Percentiles rank a stretch among this genome's conserved stretches.
These are phyloP conservation scores for Colletotrichum sansevieriae DNA, from an alignment of 2,329 filamentous ascomycete genomes.

Conservation along the genomic window DNA sequence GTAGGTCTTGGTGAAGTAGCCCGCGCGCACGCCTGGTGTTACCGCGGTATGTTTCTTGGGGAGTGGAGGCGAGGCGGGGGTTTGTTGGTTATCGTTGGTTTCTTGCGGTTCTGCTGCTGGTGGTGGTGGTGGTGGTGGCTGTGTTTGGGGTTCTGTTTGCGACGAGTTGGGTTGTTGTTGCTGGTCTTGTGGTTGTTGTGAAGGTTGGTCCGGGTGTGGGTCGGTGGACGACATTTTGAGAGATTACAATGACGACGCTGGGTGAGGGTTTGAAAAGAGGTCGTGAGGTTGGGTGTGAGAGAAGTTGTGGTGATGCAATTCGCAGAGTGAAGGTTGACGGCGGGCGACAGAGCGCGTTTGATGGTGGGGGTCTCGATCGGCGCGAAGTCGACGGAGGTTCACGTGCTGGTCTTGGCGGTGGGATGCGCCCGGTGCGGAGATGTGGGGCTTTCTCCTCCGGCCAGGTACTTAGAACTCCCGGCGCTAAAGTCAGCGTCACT, in stretches of 20 bases:
- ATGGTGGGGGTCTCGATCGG: not conserved
- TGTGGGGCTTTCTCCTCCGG: not conserved
- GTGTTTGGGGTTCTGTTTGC: not conserved
- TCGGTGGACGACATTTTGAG: too few species aligned
- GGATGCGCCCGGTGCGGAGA: constrained; percentile 10
- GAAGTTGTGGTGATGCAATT: not conserved
- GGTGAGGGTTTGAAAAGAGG: not conserved
- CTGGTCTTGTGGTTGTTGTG: too few species aligned
- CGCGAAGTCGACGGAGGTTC: constrained; percentile 26
- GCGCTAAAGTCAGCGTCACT: not conserved
- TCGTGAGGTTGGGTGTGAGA: not conserved
- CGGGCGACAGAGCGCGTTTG: not conserved
- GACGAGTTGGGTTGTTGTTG: too few species aligned
- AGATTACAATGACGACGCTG: not conserved
- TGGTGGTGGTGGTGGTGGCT: not conserved
- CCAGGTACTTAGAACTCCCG: too few species aligned
- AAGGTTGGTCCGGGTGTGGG: too few species aligned
- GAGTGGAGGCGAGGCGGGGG: constrained; percentile 54
- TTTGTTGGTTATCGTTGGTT: not conserved
- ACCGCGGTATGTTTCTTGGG: constrained; percentile 57
- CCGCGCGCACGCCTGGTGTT: constrained; percentile 69
- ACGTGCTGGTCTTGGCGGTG: constrained; percentile 25
- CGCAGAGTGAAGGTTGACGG: not conserved
- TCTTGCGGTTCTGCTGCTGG: constrained; percentile 5
- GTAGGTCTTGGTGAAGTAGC: constrained; percentile 67